phyloP scores from a whole-genome alignment of 2,329 filamentous ascomycete species.

The Cytospora schulzeri region DNA sequence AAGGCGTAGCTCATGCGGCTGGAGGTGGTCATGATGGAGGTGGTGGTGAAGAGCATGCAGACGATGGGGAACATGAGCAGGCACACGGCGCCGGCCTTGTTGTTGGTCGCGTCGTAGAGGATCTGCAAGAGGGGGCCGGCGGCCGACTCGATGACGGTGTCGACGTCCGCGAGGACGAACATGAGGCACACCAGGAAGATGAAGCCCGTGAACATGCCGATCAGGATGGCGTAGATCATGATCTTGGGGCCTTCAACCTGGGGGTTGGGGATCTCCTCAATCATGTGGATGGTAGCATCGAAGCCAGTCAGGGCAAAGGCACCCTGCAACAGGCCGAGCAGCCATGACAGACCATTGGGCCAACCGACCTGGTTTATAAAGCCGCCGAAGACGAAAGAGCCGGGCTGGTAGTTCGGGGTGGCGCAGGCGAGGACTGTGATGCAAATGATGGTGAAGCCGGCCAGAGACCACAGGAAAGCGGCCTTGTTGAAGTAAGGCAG shows the following conservation, averaged over 20 bases:
- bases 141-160: conserved; percentile 47
- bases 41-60: conserved; percentile 65
- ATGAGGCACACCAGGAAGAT: conserved; percentile 55
- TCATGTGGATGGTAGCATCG: conserved; percentile 57
- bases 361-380: conserved; percentile 72
- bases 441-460: conserved; percentile 69
- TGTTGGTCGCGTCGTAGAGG: conserved; percentile 63
- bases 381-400: conserved; percentile 64
- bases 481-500: conserved; percentile 68
- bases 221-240: conserved; percentile 66
- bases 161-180: conserved; percentile 62
- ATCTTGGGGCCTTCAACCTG: conserved; percentile 63
- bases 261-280: conserved; percentile 59
- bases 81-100: conserved; percentile 62
- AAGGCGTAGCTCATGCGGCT: conserved; percentile 70
- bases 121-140: conserved; percentile 40
- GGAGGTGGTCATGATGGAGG: conserved; percentile 66
- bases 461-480: conserved; percentile 71
- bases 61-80: conserved; percentile 68
- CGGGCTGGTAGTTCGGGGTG: conserved; percentile 65
- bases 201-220: conserved; percentile 63
- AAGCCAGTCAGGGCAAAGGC: conserved; percentile 54
- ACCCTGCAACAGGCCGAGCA: conserved; percentile 56
- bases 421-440: conserved; percentile 69
- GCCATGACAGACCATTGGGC: conserved; percentile 67